phyloP scores from a whole-genome alignment of 768 basidiomycete genomes.

The Tricholoma sp. region DNA sequence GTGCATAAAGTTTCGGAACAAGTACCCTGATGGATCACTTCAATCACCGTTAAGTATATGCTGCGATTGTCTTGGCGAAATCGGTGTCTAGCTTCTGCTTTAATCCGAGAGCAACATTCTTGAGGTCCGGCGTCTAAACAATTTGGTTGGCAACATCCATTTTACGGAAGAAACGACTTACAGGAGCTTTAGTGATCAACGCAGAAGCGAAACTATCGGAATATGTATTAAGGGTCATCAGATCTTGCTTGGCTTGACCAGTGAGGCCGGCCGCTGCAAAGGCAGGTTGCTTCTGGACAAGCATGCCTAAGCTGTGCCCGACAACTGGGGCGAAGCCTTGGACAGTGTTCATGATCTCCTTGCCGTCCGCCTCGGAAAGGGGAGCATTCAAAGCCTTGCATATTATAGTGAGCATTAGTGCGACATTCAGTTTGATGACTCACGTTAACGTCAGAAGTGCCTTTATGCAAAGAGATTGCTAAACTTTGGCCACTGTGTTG shows the following conservation, averaged over 20 bases:
- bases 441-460: not conserved
- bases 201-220: not conserved
- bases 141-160: not conserved
- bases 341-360: not conserved
- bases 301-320: not conserved
- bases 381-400: not conserved
- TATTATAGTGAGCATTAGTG: not conserved
- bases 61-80: not conserved
- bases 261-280: not conserved
- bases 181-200: not conserved
- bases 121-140: not conserved
- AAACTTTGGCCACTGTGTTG: not conserved
- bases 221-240: not conserved
- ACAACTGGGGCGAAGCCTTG: not conserved
- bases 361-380: not conserved
- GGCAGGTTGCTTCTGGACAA: not conserved
- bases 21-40: not conserved
- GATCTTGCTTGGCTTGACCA: not conserved
- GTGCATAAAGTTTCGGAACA: not conserved
- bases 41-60: not conserved
- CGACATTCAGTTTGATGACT: not conserved
- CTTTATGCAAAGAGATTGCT: not conserved
- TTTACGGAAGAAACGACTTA: not conserved
- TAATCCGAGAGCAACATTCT: not conserved
- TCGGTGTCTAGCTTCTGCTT: not conserved